Conservation (phyloP, 2,329 filamentous ascomycete species). For the Metarhizium rileyi region DNA sequence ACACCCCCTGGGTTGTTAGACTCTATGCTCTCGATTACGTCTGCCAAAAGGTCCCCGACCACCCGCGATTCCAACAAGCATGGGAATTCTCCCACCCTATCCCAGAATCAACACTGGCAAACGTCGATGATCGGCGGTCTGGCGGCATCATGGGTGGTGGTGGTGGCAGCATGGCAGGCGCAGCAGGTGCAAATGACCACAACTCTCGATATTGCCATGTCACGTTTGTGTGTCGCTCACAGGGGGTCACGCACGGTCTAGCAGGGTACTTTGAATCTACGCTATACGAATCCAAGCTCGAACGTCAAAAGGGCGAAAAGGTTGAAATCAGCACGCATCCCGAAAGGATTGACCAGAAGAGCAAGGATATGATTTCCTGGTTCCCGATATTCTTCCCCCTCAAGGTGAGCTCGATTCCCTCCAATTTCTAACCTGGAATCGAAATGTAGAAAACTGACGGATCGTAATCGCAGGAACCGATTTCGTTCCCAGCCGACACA, state of each 20-base stretch:
- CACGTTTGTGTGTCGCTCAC: slow-evolving; percentile 66
- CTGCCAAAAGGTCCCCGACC: slow-evolving; percentile 50
- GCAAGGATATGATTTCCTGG: slow-evolving; percentile 97
- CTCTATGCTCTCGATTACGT: slow-evolving; percentile 84
- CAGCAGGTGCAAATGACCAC: slow-evolving; percentile 80
- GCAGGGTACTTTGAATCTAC: slow-evolving; percentile 95
- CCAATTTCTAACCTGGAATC: background rate
- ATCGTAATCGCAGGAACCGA: slow-evolving; percentile 52
- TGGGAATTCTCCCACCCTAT: slow-evolving; percentile 77
- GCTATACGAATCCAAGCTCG: slow-evolving; percentile 56
- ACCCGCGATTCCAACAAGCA: slow-evolving; percentile 58
- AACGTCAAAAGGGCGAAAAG: slow-evolving; percentile 31
- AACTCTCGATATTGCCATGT: slow-evolving; percentile 74
- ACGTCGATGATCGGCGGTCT: slow-evolving; percentile 46
- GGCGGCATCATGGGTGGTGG: slow-evolving; percentile 58
- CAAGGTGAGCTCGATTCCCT: slow-evolving; percentile 50
- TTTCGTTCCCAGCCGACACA: slow-evolving; percentile 74
- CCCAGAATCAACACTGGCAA: slow-evolving; percentile 44
- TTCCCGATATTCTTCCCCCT: slow-evolving; percentile 98
- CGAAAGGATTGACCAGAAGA: slow-evolving; percentile 84
- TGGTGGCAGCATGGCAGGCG: slow-evolving; percentile 62
- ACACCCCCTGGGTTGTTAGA: slow-evolving; percentile 92
- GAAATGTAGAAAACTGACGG: slow-evolving; percentile 4
- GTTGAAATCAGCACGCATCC: slow-evolving; percentile 90
- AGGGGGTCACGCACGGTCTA: slow-evolving; percentile 81